phyloP scores from a whole-genome alignment of 495 filamentous ascomycete genomes.

The Penicillium cosmopolitanum region DNA sequence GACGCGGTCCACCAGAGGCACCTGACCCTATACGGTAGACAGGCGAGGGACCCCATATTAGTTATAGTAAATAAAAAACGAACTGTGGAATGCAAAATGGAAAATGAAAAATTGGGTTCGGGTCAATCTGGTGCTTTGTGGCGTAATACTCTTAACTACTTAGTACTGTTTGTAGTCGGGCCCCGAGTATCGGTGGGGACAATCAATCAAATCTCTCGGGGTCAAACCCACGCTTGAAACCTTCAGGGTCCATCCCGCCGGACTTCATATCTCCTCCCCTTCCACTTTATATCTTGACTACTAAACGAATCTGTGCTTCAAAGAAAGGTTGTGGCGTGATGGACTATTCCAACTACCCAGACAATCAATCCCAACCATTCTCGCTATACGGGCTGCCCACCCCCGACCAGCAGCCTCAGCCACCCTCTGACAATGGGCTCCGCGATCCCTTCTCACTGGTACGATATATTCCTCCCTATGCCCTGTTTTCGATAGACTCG shows the following conservation, averaged over 20 bases:
- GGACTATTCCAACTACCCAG: conserved; percentile 47
- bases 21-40: too few species aligned
- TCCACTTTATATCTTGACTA: conserved; percentile 3
- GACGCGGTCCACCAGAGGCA: too few species aligned
- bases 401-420: conserved; percentile 35
- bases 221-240: conserved; percentile 9
- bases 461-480: neutral
- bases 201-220: conserved; percentile 9
- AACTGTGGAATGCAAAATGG: too few species aligned
- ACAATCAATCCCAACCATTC: conserved; percentile 37
- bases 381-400: conserved; percentile 45
- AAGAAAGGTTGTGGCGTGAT: conserved; percentile 23
- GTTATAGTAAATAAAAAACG: too few species aligned
- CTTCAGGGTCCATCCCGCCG: neutral
- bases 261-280: conserved; percentile 2
- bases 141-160: neutral
- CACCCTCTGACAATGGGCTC: conserved; percentile 30
- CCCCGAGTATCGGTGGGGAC: conserved; percentile 3
- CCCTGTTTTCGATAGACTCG: neutral
- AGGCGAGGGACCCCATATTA: too few species aligned
- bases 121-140: too few species aligned
- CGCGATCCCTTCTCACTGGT: conserved; percentile 37
- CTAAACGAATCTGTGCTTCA: conserved; percentile 6
- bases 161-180: neutral
- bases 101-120: too few species aligned